Conservation (phyloP, 306 rosid genomes). For the Dryas octopetala region DNA sequence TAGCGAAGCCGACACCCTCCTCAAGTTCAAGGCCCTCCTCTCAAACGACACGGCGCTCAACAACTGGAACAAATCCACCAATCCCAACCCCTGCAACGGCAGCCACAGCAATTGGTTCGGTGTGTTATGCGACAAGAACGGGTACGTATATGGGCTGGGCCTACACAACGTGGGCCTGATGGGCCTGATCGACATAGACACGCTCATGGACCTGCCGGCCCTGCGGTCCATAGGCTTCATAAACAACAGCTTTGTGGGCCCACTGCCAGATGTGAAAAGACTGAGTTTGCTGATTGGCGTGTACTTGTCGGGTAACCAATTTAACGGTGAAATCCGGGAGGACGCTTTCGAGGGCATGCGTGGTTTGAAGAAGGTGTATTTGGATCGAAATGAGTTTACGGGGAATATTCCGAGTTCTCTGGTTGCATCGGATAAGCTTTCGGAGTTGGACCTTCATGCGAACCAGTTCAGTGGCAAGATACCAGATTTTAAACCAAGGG, state of each 20-base stretch:
- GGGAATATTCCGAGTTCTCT: conserved; percentile 68
- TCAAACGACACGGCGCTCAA: conserved; percentile 38
- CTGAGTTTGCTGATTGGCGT: conserved; percentile 38
- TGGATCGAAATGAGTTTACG: conserved; percentile 50
- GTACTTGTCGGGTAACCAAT: conserved; percentile 52
- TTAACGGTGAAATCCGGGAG: conserved; percentile 51
- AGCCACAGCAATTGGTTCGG: conserved; percentile 45
- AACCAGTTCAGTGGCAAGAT: conserved; percentile 61
- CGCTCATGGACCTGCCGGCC: conserved; percentile 34
- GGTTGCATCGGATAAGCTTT: conserved; percentile 46
- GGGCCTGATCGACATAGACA: conserved; percentile 49
- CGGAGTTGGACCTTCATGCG: conserved; percentile 55
- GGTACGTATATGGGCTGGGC: conserved; percentile 28
- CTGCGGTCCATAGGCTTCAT: conserved; percentile 55
- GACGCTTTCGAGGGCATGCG: conserved; percentile 59
- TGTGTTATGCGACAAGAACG: conserved; percentile 34
- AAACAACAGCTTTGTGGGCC: conserved; percentile 55
- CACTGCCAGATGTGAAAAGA: conserved; percentile 53
- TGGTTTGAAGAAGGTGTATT: conserved; percentile 43
- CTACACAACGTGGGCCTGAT: conserved; percentile 60
- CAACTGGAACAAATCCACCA: conserved; percentile 36
- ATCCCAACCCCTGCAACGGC: conserved; percentile 28
- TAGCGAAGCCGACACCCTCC: conserved; percentile 31
- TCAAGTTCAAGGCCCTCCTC: conserved; percentile 49
- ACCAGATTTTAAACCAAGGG: conserved; percentile 44